A percentile compares a stretch with the other conserved stretches of the same genome.
These are phyloP conservation scores for Naegleria gruberi DNA, from an alignment of 208 protist species.

Conservation along the genomic window DNA sequence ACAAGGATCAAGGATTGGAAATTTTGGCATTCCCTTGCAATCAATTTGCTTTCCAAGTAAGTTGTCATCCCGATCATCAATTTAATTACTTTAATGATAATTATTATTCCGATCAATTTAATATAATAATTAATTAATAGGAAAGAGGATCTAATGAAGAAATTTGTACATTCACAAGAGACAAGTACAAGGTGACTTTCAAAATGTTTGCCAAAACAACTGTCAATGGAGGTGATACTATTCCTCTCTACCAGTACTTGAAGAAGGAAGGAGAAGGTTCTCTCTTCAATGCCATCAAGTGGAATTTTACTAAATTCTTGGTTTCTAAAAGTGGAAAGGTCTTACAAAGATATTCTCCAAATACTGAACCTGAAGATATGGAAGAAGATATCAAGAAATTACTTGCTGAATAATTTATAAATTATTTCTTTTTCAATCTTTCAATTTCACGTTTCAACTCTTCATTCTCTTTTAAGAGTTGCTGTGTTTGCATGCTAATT, in stretches of 20 bases:
- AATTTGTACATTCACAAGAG: slow-evolving; percentile 56
- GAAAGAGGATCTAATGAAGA: slow-evolving; percentile 66
- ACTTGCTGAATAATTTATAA: no score
- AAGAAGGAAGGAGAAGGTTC: slow-evolving; percentile 42
- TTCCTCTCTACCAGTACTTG: slow-evolving; percentile 67
- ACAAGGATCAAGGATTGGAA: slow-evolving; percentile 65
- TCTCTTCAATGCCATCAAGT: neutral
- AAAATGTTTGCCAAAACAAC: slow-evolving; percentile 76
- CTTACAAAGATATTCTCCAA: neutral
- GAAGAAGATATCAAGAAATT: slow-evolving; percentile 18
- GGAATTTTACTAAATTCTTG: neutral
- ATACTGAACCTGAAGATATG: neutral
- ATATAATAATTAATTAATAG: no score
- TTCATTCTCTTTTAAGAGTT: no score
- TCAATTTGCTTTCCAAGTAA: slow-evolving; percentile 70
- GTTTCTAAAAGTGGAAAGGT: neutral
- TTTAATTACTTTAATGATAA: no score
- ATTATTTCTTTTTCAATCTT: no score
- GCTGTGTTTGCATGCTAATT: no score
- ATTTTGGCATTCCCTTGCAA: slow-evolving; percentile 83
- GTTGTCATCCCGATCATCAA: no score
- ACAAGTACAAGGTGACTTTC: slow-evolving; percentile 59
- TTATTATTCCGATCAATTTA: no score
- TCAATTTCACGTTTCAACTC: no score
- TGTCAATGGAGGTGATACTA: slow-evolving; percentile 67